Evolutionary conservation across 805 yeast species (phyloP), one percentile per base, ranked within the genome.

Genomic region (Metschnikowia corniflorae): DNA sequence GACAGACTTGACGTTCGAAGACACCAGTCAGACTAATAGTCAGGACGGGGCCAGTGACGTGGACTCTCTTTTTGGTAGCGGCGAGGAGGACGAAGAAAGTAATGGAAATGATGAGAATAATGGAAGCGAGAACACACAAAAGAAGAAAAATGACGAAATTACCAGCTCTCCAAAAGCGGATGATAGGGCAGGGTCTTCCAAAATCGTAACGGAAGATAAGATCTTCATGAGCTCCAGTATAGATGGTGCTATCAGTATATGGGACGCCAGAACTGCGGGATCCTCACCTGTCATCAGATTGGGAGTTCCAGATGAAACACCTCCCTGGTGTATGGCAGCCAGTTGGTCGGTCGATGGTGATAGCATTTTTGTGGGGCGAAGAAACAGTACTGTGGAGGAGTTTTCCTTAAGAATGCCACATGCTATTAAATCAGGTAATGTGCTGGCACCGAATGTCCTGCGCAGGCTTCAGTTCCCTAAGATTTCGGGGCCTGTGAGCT

Each of bases 251-350:
- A 57, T 89, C 2, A 77, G 76, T 42, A 60, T 93, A 4, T 89
- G 96, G 96, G 98, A 93, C 57, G 61, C 73, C 4, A 71, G 98
- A 40, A 39, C 37, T 16, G 40, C 48, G 1, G 43, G 45, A 2
- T 57, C 63, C 2, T 53, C 61, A 3, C 59, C 65, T 0, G 80
- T 71, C 0, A 54, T 79, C 13, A 69, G 68, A 25, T 56, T 80
- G 10, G 71, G 73, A 0, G 73, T 80, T 1, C 80, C 86, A 1
- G 63, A 72, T 7, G 77, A 77, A 1, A 73, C 82, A 0, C 96
- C 97, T 0, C 97, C 97, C 0, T 93, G 97, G 97, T 83, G 95
- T 58, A 79, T 83, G 73, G 75, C 86, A 6, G 77, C 96, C 0
- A 77, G 85, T 38, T 91, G 97, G 97, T 81, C 95, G 7, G 68